Evolutionary conservation across 176 grass and related monocot genomes (phyloP), one percentile per base, ranked within the genome.

Genomic region (Phyllostachys edulis): DNA sequence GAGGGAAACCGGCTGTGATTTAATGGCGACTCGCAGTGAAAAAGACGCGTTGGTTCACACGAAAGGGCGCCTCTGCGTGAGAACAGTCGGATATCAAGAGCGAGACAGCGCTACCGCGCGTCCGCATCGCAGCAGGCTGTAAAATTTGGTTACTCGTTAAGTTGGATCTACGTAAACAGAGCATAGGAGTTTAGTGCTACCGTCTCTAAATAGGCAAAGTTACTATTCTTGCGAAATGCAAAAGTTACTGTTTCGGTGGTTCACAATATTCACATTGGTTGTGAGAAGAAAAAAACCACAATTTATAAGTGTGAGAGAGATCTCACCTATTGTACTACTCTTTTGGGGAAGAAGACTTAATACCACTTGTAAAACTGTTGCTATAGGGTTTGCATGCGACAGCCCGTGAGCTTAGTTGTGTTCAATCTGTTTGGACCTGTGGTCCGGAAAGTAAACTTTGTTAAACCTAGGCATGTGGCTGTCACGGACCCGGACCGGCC

Each of bases 111-210:
- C 9, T 29, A 17, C 7, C 60, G 41, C 36, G 40, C 29, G 69
- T 44, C 1, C 49, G 40, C 49, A 45, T 2, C 18, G 75, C 9
- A 34, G 32, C 32, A 34, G 32, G 8, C 10, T 78, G 20, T 17
- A 39, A 61, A 39, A 16, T 65, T 65, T 80, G 56, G 67, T 16
- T 10, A 29, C 21, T 86, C 42, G 10, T 86, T 80, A 52, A 51
- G 57, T 27, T 27, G 16, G 68, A 1, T 18, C n/a, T 4, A 21
- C 38, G 0, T 32, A 36, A 46, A 47, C 26, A 13, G 11, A 29
- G 17, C 8, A 40, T 36, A 71, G 34, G 14, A 7, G 26, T 50
- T 71, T 15, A 14, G 34, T 21, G 27, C 1, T 42, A 7, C 52
- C 12, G 10, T 68, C 50, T 68, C 50, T 18, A 4, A 20, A 45